phyloP scores from a whole-genome alignment of 371 early-diverging fungal species.

The Mucor plumbeus region DNA sequence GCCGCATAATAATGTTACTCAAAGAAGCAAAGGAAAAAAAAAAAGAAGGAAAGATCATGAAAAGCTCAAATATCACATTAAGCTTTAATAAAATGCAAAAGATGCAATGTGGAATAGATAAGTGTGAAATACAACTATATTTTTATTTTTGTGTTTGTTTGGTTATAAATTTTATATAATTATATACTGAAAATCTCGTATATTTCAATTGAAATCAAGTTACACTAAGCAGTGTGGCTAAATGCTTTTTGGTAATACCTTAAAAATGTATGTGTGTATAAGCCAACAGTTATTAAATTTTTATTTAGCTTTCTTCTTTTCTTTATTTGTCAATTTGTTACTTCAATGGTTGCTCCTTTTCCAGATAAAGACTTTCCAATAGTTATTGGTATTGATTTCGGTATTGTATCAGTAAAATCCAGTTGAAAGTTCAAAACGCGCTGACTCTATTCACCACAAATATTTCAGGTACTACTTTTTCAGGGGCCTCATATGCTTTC shows the following conservation, averaged over 20 bases:
- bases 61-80: background rate
- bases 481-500: conserved; percentile 61
- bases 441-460: background rate
- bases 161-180: too few species aligned
- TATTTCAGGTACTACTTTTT: conserved; percentile 61
- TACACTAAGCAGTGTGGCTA: background rate
- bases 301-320: background rate
- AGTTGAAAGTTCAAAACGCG: background rate
- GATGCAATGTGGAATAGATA: too few species aligned
- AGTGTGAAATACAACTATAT: too few species aligned
- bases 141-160: too few species aligned
- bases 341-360: conserved; percentile 21
- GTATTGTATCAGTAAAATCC: conserved; percentile 26
- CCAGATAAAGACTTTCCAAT: conserved; percentile 53
- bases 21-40: background rate
- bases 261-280: background rate
- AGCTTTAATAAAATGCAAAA: background rate
- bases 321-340: conserved; percentile 4
- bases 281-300: background rate
- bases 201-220: background rate
- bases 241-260: background rate
- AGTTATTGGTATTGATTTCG: conserved; percentile 65
- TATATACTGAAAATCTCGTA: background rate
- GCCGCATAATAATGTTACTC: background rate
- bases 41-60: background rate